Base-by-base conservation (phyloP, 2,329 filamentous ascomycete genomes). In the Mollisia scopiformis region DNA sequence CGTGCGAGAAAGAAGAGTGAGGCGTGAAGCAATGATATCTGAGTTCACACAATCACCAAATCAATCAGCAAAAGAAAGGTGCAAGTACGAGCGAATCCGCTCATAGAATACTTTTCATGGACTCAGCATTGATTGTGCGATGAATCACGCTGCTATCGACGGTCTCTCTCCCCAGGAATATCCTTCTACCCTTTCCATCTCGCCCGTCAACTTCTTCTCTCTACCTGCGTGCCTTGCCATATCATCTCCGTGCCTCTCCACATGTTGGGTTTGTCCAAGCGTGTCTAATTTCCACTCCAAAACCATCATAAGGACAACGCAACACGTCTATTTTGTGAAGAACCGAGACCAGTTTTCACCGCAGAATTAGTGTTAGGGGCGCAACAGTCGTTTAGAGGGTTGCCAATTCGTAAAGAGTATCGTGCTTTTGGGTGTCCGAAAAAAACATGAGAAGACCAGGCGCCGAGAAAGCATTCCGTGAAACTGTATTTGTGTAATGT, bases 401-500 rank as follows among this genome's bases (percentile, higher is more conserved):
- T 69, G 66, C 69, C 64, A 72, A 64, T 69, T 71, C 69, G 66
- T 72, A 69, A 71, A 65, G 66, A 72, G 68, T 69, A 71, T 69
- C 67, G 69, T 70, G 66, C 23, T 68, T 69, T 71, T 71, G 60
- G 61, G 60, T 65, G 66, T 65, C 64, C 19, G 27, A 41, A 35
- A 59, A 62, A 65, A 66, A 68, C 62, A 68, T 68, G 62, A 58
- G 63, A 66, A 71, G 69, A 71, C 71, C 68, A 68, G 64, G 71
- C 72, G 72, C 71, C 72, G 67, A 69, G 61, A 61, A 68, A 71
- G 63, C 62, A 71, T 65, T 71, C 67, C 70, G 62, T 68, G 63
- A 67, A 62, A n/a, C n/a, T n/a, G n/a, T n/a, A n/a, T n/a, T n/a
- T n/a, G n/a, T n/a, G n/a, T n/a, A n/a, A n/a, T n/a, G n/a, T 63